Conservation (phyloP, 2,329 filamentous ascomycete genomes). For the Dothideomycetes sp. region DNA sequence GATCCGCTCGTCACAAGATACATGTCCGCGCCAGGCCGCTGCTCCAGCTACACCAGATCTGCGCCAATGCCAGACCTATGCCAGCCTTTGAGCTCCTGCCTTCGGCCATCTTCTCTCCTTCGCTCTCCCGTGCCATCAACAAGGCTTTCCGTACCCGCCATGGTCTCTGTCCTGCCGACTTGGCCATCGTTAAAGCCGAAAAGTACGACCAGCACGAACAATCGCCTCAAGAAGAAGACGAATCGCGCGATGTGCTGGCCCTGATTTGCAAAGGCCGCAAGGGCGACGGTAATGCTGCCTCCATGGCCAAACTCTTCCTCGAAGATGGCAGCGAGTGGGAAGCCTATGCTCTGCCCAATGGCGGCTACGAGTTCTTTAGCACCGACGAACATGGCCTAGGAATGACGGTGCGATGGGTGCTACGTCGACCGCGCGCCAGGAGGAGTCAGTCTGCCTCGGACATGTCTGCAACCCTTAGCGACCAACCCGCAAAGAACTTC, state of each 20-base stretch:
- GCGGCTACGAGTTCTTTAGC: constrained; percentile 49
- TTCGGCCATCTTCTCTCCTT: constrained; percentile 45
- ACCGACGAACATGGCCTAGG: constrained; percentile 49
- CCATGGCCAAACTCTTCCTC: constrained; percentile 60
- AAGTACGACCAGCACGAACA: constrained; percentile 45
- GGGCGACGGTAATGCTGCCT: constrained; percentile 45
- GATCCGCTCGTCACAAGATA: constrained; percentile 49
- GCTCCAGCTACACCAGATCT: constrained; percentile 62
- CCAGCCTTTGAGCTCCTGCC: constrained; percentile 68
- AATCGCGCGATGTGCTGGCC: constrained; percentile 52
- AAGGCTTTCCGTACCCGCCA: constrained; percentile 55
- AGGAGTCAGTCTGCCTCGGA: constrained; percentile 21
- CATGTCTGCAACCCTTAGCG: constrained; percentile 14
- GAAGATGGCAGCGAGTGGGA: constrained; percentile 39
- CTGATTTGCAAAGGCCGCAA: constrained; percentile 49
- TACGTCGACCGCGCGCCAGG: constrained; percentile 29
- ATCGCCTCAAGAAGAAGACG: constrained; percentile 44
- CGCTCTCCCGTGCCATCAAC: constrained; percentile 52
- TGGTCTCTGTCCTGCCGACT: constrained; percentile 57
- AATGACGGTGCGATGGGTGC: constrained; percentile 62
- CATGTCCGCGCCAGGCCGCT: constrained; percentile 60
- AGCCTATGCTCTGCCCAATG: constrained; percentile 33
- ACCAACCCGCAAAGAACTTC: constrained; percentile 44
- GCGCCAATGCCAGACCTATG: constrained; percentile 49
- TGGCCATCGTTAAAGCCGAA: constrained; percentile 62